Evolutionary conservation across 148 eudicot species (phyloP), one percentile per base, ranked within the genome.

Genomic region (Salicornia ramosissima): DNA sequence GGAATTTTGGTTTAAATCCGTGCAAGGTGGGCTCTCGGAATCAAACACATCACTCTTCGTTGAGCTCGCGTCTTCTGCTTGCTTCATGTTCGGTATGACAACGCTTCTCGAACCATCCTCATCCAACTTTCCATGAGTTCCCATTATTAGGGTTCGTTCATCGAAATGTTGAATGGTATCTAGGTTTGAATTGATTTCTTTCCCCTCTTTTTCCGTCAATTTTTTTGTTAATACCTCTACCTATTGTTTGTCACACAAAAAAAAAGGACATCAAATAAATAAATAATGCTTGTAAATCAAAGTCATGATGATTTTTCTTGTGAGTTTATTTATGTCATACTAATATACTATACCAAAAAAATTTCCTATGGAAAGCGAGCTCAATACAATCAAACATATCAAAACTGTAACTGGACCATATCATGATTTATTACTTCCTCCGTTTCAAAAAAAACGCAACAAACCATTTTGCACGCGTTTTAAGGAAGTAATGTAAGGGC

Each of bases 1-100:
- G 18, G 81, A 68, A 22, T 65, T 36, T 16, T 54, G 76, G 34
- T 77, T 72, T 12, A 42, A 82, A 16, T 72, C 80, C 1, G 67
- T 64, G 68, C 60, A 80, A 74, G 68, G 80, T 40, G 88, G 85
- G 81, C 88, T 86, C 14, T 86, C 93, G 0, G 89, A 88, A 65
- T 90, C 93, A 7, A 83, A 34, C 26, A 88, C 73, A 47, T 84
- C 93, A 66, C 96, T 88, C 65, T 81, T 84, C 1, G 81, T 84
- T 16, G 96, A 90, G 71, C 71, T 83, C 13, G 84, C 81, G 25
- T 83, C 85, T 50, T 83, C 88, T 12, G 68, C 81, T 40, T 79
- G 88, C 77, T 85, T 85, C 16, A 54, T 21, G 51, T 1, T 25
- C 30, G 59, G 62, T 5, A 49, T 29, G 60, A 55, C 66, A 49